A percentile compares a stretch with the other conserved stretches of the same genome.
These are phyloP conservation scores for Eucalyptus victrix DNA, from an alignment of 345 rosid genomes.

Conservation along the genomic window DNA sequence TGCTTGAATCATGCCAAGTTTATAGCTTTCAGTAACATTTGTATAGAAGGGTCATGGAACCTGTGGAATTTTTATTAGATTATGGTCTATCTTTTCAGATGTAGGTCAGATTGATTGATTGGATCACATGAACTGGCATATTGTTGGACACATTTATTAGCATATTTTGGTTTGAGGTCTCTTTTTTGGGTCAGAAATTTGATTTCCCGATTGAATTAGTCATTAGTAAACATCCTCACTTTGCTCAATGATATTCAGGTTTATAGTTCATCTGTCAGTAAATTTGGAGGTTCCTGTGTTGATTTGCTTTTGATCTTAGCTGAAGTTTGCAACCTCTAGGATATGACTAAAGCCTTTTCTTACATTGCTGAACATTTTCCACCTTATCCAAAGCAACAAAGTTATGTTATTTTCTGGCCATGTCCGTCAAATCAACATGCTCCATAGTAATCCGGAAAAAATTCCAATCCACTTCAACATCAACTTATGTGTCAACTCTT, in stretches of 20 bases:
- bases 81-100: neutral
- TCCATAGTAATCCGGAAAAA: neutral
- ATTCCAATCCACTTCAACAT: neutral
- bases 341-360: neutral
- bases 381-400: neutral
- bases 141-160: neutral
- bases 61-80: neutral
- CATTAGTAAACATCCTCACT: neutral
- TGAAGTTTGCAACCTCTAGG: neutral
- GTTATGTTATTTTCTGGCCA: neutral
- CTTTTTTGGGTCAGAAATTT: neutral
- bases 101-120: neutral
- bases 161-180: neutral
- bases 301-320: neutral
- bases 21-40: neutral
- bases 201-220: neutral
- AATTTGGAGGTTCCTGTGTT: neutral
- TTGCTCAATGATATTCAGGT: neutral
- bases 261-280: neutral
- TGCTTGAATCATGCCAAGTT: neutral
- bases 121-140: neutral
- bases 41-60: neutral
- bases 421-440: neutral
- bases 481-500: neutral
- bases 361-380: neutral